phyloP scores from a whole-genome alignment of 148 eudicot species.

The Vaccinium macrocarpon region DNA sequence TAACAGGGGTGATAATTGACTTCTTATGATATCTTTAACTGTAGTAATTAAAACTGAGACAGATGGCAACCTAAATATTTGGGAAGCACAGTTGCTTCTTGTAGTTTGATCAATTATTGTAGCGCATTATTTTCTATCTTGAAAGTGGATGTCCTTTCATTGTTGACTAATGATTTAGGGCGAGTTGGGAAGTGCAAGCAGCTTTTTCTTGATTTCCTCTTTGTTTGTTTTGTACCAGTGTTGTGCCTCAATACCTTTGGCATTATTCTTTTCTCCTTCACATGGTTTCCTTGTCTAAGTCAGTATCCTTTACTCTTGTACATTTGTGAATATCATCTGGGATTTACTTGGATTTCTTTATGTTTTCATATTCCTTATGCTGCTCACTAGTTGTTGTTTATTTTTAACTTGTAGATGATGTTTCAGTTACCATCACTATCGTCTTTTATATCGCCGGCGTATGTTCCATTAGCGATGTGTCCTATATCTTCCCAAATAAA shows the following conservation, averaged over 20 bases:
- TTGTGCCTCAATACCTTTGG: neutral
- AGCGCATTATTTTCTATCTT: neutral
- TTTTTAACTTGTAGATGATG: too few relatives aligned
- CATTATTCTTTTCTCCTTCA: neutral
- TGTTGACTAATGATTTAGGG: neutral
- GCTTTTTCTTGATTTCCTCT: neutral
- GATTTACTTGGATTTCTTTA: too few relatives aligned
- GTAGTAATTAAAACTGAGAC: neutral
- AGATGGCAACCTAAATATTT: neutral
- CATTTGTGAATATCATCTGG: neutral
- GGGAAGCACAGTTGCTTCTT: neutral
- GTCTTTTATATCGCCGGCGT: too few relatives aligned
- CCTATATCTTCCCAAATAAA: too few relatives aligned
- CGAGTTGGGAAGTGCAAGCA: neutral
- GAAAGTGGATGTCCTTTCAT: neutral
- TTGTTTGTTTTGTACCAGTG: neutral
- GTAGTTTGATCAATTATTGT: neutral
- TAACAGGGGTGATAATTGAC: neutral
- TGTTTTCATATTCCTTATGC: too few relatives aligned
- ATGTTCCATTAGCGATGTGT: too few relatives aligned
- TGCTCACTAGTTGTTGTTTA: too few relatives aligned
- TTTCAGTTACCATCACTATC: too few relatives aligned
- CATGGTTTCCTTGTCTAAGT: neutral
- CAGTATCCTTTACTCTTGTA: neutral
- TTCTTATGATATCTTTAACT: neutral